Percentiles rank a stretch among this genome's conserved stretches.
These are phyloP conservation scores for Funneliformis mosseae DNA, from an alignment of 192 early-diverging fungal genomes.

Conservation along the genomic window DNA sequence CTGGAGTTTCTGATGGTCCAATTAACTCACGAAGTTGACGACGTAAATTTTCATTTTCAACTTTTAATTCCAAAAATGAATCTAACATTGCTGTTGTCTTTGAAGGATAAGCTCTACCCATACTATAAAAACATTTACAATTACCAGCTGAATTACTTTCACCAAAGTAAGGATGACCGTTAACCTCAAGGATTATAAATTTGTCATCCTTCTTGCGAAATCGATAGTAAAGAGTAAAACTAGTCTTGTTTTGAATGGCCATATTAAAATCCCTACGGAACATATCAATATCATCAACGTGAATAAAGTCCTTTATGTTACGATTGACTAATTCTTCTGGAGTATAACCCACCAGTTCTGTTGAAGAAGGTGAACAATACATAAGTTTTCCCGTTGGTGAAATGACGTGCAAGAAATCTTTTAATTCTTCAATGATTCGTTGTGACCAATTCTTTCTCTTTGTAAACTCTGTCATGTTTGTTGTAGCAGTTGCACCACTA, in stretches of 20 bases:
- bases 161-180: constrained; percentile 45
- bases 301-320: constrained; percentile 50
- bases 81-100: constrained; percentile 45
- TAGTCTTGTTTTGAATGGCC: constrained; percentile 38
- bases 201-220: constrained; percentile 50
- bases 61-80: constrained; percentile 50
- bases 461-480: constrained; percentile 43
- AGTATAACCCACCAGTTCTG: constrained; percentile 46
- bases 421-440: constrained; percentile 48
- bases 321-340: constrained; percentile 51
- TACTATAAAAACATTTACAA: constrained; percentile 45
- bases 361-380: constrained; percentile 50
- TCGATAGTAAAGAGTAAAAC: constrained; percentile 46
- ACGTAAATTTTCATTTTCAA: constrained; percentile 48
- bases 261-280: constrained; percentile 49
- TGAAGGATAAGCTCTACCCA: constrained; percentile 48
- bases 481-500: constrained; percentile 6
- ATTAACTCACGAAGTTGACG: constrained; percentile 36
- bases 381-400: constrained; percentile 49
- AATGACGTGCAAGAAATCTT: constrained; percentile 50
- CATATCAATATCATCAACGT: constrained; percentile 51
- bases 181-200: constrained; percentile 46
- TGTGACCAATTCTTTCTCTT: constrained; percentile 53
- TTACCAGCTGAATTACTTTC: constrained; percentile 34
- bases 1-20: constrained; percentile 30